phyloP scores from a whole-genome alignment of 805 yeast genomes.

The Phaffomyces thermotolerans region DNA sequence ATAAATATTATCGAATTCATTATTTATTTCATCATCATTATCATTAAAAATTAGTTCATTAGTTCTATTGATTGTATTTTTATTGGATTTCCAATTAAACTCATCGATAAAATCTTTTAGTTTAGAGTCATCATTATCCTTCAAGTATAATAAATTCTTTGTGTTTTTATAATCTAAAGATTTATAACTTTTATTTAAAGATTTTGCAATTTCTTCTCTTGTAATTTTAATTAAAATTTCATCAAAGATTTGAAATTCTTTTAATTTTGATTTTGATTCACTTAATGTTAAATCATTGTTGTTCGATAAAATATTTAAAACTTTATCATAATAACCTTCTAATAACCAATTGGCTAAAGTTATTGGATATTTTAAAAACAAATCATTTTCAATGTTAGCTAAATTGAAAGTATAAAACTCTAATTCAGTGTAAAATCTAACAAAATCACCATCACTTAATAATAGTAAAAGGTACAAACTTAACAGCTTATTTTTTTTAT shows the following conservation, averaged over 20 bases:
- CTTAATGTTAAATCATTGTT: slow-evolving; percentile 37
- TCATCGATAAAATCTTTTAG: slow-evolving; percentile 46
- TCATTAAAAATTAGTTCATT: slow-evolving; percentile 43
- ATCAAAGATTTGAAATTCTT: slow-evolving; percentile 75
- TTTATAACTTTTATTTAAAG: slow-evolving; percentile 72
- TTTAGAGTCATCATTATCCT: slow-evolving; percentile 51
- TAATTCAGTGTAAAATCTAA: slow-evolving; percentile 84
- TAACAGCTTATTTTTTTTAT: slow-evolving; percentile 63
- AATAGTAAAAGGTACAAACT: slow-evolving; percentile 71
- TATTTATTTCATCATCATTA: slow-evolving; percentile 15
- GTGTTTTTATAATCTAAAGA: slow-evolving; percentile 76
- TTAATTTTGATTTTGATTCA: slow-evolving; percentile 32
- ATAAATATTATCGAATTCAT: slow-evolving; percentile 13
- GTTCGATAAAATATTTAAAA: slow-evolving; percentile 28
- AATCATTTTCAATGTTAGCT: slow-evolving; percentile 51
- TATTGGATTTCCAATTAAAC: slow-evolving; percentile 47
- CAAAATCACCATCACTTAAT: slow-evolving; percentile 76
- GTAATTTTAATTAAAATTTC: slow-evolving; percentile 70
- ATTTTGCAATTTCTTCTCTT: slow-evolving; percentile 77
- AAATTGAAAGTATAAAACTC: slow-evolving; percentile 53
- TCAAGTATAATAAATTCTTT: slow-evolving; percentile 68
- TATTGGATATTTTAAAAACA: slow-evolving; percentile 74
- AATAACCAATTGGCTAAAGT: slow-evolving; percentile 87
- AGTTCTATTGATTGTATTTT: slow-evolving; percentile 9
- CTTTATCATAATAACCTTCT: slow-evolving; percentile 94